Evolutionary conservation across 2,329 filamentous ascomycete genomes (phyloP), one percentile per base, ranked within the genome.

Genomic region (Monosporascus sp.): DNA sequence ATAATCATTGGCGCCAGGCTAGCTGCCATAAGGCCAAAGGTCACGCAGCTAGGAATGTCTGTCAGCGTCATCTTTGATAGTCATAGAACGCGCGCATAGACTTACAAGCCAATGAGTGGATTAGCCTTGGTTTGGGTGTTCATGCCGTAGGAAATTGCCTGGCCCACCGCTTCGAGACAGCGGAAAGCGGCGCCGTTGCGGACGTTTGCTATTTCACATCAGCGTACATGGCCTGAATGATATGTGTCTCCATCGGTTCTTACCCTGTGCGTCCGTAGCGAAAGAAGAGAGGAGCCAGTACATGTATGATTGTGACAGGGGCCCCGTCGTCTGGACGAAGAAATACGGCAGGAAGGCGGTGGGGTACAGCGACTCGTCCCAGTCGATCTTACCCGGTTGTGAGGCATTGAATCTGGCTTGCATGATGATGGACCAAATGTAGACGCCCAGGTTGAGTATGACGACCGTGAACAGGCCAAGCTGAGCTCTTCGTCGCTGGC

Each of bases 371-470:
- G 58, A 53, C 5, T 75, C 72, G 18, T 74, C 68, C 74, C 74
- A 77, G 51, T 77, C 74, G 24, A 77, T 76, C 14, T 71, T 64
- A 2, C 73, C 73, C 0, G 74, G 75, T 44, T 67, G 57, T 3
- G 65, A 49, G 34, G 41, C 54, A 36, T 72, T 68, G 56, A 77
- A 77, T 20, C 60, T 62, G 8, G 62, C 63, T 55, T 77, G 73
- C 70, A 77, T 77, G 20, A 75, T 64, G 49, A 77, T 75, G 1
- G 74, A 76, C 75, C 74, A 77, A 54, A 77, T 73, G 49, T 77
- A 77, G 1, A 76, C 74, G n/a, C 71, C 74, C 5, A 73, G 55
- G 45, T 77, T 78, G 6, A 75, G 68, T n/a, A 72, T 61, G 2
- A 74, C 69, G 5, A 77, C 73, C 3, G 66, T 71, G 54, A 71